Conservation (phyloP, 768 basidiomycete species). For the Pulveroboletus sp. region DNA sequence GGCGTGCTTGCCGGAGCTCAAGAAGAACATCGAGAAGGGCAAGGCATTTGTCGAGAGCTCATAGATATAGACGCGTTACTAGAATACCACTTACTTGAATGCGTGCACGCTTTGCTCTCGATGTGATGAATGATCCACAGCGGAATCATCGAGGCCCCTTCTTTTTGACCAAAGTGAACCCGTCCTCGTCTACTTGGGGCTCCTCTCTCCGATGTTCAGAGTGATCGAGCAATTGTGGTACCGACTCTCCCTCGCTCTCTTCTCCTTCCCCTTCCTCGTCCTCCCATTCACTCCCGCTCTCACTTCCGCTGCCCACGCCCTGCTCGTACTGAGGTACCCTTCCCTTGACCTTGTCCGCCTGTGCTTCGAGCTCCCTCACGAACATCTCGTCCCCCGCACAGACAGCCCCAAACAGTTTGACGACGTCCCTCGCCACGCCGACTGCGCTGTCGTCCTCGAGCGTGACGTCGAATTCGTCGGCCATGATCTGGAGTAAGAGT, state of each 20-base stretch:
- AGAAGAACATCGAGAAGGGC: constrained; percentile 99
- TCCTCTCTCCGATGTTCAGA: constrained; percentile 40
- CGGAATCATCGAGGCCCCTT: constrained; percentile 42
- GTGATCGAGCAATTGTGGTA: constrained; percentile 52
- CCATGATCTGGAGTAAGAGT: constrained; percentile 75
- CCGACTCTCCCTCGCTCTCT: constrained; percentile 45
- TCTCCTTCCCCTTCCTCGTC: constrained; percentile 31
- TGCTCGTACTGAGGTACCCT: constrained; percentile 51
- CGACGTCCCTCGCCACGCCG: constrained; percentile 66
- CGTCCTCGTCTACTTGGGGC: constrained; percentile 86
- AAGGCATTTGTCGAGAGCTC: constrained; percentile 59
- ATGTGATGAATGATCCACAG: not conserved
- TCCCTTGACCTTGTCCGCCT: constrained; percentile 55
- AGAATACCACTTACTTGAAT: constrained; percentile 24
- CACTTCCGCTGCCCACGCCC: constrained; percentile 30
- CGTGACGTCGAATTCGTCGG: constrained; percentile 80
- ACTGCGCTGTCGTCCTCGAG: constrained; percentile 85
- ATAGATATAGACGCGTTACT: constrained; percentile 22
- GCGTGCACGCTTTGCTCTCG: not conserved
- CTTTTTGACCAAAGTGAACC: constrained; percentile 76
- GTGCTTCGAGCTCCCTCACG: constrained; percentile 59
- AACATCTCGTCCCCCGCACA: constrained; percentile 42
- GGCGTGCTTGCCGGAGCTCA: constrained; percentile 85
- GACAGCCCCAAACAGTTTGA: constrained; percentile 61
- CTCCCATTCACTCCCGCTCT: constrained; percentile 45